Evolutionary conservation across 345 rosid species (phyloP).

Genomic region (Aegle marmelos): DNA sequence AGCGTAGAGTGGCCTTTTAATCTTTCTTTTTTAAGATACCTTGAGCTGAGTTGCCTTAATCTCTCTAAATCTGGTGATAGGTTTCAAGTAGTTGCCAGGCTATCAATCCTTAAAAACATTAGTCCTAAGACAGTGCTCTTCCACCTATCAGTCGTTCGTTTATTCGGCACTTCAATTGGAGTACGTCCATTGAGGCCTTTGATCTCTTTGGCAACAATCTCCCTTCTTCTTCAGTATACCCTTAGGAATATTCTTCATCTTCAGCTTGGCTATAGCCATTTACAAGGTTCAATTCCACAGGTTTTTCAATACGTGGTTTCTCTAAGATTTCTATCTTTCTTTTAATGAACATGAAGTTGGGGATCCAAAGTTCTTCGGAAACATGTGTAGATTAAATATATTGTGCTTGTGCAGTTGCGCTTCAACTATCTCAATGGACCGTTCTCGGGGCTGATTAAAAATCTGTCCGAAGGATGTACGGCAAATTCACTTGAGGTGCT

Average conservation of each 20-base stretch:
- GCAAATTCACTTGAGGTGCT: no score
- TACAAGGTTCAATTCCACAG: neutral
- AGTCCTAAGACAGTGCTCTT: no score
- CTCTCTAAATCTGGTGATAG: neutral
- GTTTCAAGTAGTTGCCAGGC: neutral
- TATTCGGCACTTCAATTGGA: neutral
- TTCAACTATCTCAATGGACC: no score
- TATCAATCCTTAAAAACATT: neutral
- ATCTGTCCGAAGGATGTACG: no score
- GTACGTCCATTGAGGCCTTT: neutral
- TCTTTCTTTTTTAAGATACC: neutral
- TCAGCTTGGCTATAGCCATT: neutral
- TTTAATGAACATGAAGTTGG: no score
- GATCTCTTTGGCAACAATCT: neutral
- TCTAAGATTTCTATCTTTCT: neutral
- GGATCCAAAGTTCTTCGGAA: no score
- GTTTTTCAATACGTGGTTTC: neutral
- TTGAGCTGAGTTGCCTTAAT: neutral
- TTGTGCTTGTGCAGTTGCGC: no score
- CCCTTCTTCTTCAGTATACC: neutral
- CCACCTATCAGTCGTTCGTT: no score
- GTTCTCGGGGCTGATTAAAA: no score
- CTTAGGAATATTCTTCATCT: neutral
- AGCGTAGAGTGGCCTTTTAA: constrained; percentile 15
- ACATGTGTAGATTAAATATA: no score